These are phyloP conservation scores for Hebeloma cylindrosporum DNA, from an alignment of 768 basidiomycete genomes.

Conservation along the genomic window DNA sequence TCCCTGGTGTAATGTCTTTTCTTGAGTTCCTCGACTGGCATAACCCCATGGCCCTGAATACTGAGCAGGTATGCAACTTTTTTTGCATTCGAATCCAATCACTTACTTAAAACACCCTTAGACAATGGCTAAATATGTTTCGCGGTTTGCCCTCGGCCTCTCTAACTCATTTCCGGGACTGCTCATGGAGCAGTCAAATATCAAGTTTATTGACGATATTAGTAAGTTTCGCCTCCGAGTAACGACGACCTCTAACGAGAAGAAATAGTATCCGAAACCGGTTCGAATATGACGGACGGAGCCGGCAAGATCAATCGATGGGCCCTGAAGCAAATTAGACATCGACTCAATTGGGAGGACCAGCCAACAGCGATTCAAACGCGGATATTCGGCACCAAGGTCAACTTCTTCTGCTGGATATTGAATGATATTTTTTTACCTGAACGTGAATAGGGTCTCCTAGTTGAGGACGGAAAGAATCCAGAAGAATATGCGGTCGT, in stretches of 20 bases:
- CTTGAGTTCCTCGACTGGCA: conserved; percentile 53
- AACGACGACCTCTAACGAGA: not conserved
- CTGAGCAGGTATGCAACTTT: conserved; percentile 44
- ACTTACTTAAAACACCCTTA: conserved; percentile 22
- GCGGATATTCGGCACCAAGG: conserved; percentile 50
- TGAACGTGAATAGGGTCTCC: conserved; percentile 35
- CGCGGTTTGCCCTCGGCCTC: conserved; percentile 59
- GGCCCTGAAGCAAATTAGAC: conserved; percentile 33
- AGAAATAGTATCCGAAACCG: conserved; percentile 25
- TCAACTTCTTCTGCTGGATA: conserved; percentile 12
- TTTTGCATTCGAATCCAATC: not conserved
- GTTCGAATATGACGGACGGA: conserved; percentile 57
- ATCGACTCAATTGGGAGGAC: conserved; percentile 34
- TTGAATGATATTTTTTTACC: not conserved
- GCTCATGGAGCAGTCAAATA: conserved; percentile 34
- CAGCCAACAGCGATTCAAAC: conserved; percentile 52
- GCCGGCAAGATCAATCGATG: conserved; percentile 47
- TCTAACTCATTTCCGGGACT: conserved; percentile 66
- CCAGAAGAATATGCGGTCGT: conserved; percentile 25
- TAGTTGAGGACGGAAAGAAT: conserved; percentile 33
- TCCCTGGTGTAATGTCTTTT: conserved; percentile 36
- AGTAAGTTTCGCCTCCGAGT: conserved; percentile 33
- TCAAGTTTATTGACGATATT: conserved; percentile 46
- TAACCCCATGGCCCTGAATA: conserved; percentile 50
- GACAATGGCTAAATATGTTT: conserved; percentile 64